A percentile compares a stretch with the other conserved stretches of the same genome.
phyloP scores from a whole-genome alignment of 129 eudicot genomes.

The Chrysanthemum lavandulifolium region DNA sequence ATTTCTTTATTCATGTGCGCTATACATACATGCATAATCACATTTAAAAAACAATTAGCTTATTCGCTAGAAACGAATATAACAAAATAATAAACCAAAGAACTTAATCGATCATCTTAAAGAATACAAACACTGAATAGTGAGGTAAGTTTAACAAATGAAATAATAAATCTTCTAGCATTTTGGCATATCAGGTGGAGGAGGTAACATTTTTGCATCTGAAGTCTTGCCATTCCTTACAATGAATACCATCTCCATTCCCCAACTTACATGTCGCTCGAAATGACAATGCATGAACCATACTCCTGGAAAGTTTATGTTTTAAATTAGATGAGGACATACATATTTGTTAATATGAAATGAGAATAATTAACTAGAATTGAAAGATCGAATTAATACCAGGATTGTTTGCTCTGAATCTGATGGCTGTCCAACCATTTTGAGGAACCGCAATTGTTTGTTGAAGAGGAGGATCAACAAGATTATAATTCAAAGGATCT shows the following conservation, averaged over 20 bases:
- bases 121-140: not conserved
- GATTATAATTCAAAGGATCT: slow-evolving; percentile 54
- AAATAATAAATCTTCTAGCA: too few relatives aligned
- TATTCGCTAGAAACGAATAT: too few relatives aligned
- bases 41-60: too few relatives aligned
- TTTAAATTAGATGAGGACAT: not conserved
- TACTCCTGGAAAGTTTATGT: slow-evolving; percentile 39
- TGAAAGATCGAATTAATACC: slow-evolving; percentile 23
- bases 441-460: slow-evolving; percentile 62
- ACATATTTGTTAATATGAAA: not conserved
- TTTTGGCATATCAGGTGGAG: too few relatives aligned
- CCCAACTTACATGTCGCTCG: slow-evolving; percentile 28
- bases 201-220: too few relatives aligned
- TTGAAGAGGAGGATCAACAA: slow-evolving; percentile 52
- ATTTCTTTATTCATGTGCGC: too few relatives aligned
- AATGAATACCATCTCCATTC: slow-evolving; percentile 45
- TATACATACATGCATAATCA: too few relatives aligned
- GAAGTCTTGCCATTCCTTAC: too few relatives aligned
- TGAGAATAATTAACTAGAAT: not conserved
- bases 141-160: too few relatives aligned
- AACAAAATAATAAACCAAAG: too few relatives aligned
- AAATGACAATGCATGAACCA: slow-evolving; percentile 69
- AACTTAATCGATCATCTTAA: too few relatives aligned
- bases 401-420: slow-evolving; percentile 67
- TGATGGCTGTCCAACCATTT: slow-evolving; percentile 64